These are phyloP conservation scores for Hyphodiscus sp. DNA, from an alignment of 2,329 filamentous ascomycete species.

Conservation along the genomic window DNA sequence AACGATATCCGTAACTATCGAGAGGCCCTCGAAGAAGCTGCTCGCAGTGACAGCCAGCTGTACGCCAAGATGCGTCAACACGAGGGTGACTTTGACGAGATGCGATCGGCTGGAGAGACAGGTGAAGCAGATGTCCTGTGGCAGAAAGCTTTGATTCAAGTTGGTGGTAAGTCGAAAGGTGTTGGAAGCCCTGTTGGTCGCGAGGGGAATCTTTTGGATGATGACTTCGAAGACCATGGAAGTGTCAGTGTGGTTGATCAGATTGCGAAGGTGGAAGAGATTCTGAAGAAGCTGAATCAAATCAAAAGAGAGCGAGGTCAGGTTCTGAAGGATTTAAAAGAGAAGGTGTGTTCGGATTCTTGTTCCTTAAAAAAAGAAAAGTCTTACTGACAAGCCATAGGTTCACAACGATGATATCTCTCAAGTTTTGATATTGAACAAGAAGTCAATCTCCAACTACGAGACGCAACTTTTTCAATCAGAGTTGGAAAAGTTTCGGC, in stretches of 20 bases:
- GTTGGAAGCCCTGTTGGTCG: slow-evolving; percentile 50
- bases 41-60: slow-evolving; percentile 77
- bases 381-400: slow-evolving; percentile 39
- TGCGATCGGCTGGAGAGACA: slow-evolving; percentile 80
- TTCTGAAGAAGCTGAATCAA: slow-evolving; percentile 83
- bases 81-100: slow-evolving; percentile 86
- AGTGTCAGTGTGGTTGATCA: slow-evolving; percentile 80
- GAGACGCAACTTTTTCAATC: slow-evolving; percentile 90
- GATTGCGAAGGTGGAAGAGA: slow-evolving; percentile 80
- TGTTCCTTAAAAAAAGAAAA: not conserved
- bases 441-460: slow-evolving; percentile 89
- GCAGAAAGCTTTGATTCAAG: slow-evolving; percentile 77
- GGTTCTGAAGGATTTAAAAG: slow-evolving; percentile 92
- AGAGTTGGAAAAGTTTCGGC: slow-evolving; percentile 94
- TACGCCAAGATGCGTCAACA: slow-evolving; percentile 79
- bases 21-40: slow-evolving; percentile 83
- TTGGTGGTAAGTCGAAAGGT: slow-evolving; percentile 53
- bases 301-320: slow-evolving; percentile 89
- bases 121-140: slow-evolving; percentile 86
- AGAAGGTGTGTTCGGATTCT: slow-evolving; percentile 67
- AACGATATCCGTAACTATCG: slow-evolving; percentile 83
- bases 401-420: slow-evolving; percentile 96
- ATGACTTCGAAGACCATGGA: slow-evolving; percentile 73
- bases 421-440: slow-evolving; percentile 94
- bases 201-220: slow-evolving; percentile 78